Base-by-base conservation (phyloP, 371 early-diverging fungal species). In the Rhizomucor miehei region DNA sequence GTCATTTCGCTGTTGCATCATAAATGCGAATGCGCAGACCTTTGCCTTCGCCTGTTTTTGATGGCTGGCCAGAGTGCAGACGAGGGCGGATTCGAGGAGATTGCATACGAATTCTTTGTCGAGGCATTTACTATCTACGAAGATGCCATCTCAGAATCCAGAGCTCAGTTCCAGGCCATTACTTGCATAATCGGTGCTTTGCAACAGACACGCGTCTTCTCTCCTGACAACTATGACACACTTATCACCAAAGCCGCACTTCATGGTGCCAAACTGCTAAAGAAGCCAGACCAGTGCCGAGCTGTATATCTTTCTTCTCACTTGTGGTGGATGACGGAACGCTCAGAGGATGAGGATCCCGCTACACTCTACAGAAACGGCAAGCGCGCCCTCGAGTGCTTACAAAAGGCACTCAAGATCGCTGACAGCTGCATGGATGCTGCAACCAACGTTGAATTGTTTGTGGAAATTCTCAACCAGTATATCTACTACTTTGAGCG, bases 111-210 rank as follows among this genome's bases (percentile, higher is more conserved):
- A 60, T 93, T 96, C 73, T 87, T 93, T 69, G 90, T 93, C 10
- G 89, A 95, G 75, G 96, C 97, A 19, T 89, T 97, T 54, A 89
- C 89, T 2, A 82, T 94, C 35, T 98, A 95, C 65, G 98, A 97
- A 66, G 93, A 95, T 56, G 81, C 87, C 17, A 88, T 95, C 25
- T 88, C 89, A 37, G 94, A 94, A 48, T 91, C 93, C 38, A 84
- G 86, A 58, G 87, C 88, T 3, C 97, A 97, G 69, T 88, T 82
- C 61, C 84, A 88, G 54, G 92, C 92, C 4, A 87, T 98, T 49
- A 83, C 81, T 4, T 82, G 86, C 36, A 85, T 95, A 58, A 85
- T 94, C 48, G 91, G 89, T 24, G 84, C 92, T 10, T 70, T 98
- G 36, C 85, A 85, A 56, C 77, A 82, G 1, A 85, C 87, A 36